Conservation (phyloP, 1,284 basidiomycete genomes). For the Leccinum pachyderme region DNA sequence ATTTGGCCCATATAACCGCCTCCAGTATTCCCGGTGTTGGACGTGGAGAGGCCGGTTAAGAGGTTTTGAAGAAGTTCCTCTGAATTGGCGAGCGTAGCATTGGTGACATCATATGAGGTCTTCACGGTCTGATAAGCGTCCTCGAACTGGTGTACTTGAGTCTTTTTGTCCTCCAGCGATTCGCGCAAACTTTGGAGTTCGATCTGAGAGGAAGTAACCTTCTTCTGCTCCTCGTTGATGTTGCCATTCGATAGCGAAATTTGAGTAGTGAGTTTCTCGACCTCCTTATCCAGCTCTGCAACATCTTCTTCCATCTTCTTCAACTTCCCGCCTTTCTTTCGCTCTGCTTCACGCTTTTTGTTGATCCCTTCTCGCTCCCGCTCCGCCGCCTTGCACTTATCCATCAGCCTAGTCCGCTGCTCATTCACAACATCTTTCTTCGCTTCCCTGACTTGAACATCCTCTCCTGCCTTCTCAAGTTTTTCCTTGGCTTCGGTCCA, state of each 20-base stretch:
- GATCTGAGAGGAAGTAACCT: slow-evolving; percentile 52
- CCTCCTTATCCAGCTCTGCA: slow-evolving; percentile 75
- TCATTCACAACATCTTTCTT: slow-evolving; percentile 49
- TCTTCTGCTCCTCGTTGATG: slow-evolving; percentile 79
- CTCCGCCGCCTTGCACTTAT: slow-evolving; percentile 51
- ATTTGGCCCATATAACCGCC: slow-evolving; percentile 98
- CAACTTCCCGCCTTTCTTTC: slow-evolving; percentile 74
- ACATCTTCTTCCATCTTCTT: slow-evolving; percentile 77
- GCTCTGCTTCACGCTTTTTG: slow-evolving; percentile 63
- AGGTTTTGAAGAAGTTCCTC: slow-evolving; percentile 97
- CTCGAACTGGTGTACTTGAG: slow-evolving; percentile 61
- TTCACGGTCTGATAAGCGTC: slow-evolving; percentile 69
- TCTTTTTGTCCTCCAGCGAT: slow-evolving; percentile 55
- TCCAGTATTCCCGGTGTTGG: slow-evolving; percentile 54
- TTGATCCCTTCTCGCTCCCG: slow-evolving; percentile 55
- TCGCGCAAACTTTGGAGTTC: slow-evolving; percentile 62
- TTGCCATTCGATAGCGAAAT: slow-evolving; percentile 79
- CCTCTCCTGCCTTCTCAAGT: slow-evolving; percentile 48
- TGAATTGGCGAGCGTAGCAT: slow-evolving; percentile 66
- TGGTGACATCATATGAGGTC: slow-evolving; percentile 64
- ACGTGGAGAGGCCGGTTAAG: slow-evolving; percentile 85
- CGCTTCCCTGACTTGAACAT: slow-evolving; percentile 48
- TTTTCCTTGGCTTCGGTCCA: slow-evolving; percentile 65
- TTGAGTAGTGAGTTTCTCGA: slow-evolving; percentile 89
- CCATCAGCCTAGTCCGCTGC: slow-evolving; percentile 51